These are phyloP conservation scores for Sporisorium iseilematis-ciliati DNA, from an alignment of 1,284 basidiomycete species.

Conservation along the genomic window DNA sequence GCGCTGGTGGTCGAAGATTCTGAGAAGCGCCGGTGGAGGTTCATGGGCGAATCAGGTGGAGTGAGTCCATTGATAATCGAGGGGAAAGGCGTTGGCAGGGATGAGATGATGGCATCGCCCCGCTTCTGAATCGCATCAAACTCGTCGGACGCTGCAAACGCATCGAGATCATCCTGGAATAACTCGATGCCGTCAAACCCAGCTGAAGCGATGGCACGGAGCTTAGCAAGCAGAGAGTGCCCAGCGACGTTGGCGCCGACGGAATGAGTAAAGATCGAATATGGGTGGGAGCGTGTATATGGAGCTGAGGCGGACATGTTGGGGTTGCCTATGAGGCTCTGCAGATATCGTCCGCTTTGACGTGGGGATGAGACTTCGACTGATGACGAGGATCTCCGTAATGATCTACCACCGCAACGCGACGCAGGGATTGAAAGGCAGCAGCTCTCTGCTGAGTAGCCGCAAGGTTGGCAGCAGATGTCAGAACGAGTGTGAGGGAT, in stretches of 20 bases:
- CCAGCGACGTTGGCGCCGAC: constrained; percentile 54
- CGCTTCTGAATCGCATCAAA: constrained; percentile 40
- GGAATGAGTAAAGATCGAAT: constrained; percentile 57
- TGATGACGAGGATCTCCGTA: neutral
- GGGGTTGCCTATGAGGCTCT: neutral
- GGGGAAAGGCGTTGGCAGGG: neutral
- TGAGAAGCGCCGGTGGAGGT: constrained; percentile 25
- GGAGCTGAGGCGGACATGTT: constrained; percentile 16
- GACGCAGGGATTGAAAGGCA: neutral
- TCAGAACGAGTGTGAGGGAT: too few relatives aligned
- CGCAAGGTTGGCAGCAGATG: neutral
- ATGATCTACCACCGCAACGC: neutral
- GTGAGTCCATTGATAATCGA: constrained; percentile 19
- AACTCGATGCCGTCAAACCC: constrained; percentile 69
- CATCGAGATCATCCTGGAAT: constrained; percentile 69
- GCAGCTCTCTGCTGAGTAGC: too few relatives aligned
- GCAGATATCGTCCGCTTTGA: neutral
- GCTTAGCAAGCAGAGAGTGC: constrained; percentile 65
- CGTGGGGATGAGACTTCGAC: too few relatives aligned
- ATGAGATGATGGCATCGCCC: constrained; percentile 6
- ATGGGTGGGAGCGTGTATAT: constrained; percentile 29
- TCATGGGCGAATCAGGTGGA: constrained; percentile 51
- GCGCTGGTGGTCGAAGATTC: constrained; percentile 14
- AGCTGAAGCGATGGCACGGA: constrained; percentile 59
- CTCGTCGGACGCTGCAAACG: constrained; percentile 58